phyloP scores from a whole-genome alignment of 2,329 filamentous ascomycete genomes.

The Penicillium sp. region DNA sequence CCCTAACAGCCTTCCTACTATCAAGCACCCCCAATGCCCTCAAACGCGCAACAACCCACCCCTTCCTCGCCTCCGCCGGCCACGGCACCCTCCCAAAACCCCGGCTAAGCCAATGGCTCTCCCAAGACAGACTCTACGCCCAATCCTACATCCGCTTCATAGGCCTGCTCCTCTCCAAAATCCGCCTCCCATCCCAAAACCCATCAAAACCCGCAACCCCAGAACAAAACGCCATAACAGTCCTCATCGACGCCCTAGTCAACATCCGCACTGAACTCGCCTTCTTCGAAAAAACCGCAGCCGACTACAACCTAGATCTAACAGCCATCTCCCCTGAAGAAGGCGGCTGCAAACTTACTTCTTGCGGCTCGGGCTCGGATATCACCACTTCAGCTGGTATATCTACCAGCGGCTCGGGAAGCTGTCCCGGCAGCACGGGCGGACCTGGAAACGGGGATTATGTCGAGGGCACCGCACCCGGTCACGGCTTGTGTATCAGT shows the following conservation, averaged over 20 bases:
- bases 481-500: slow-evolving; percentile 15
- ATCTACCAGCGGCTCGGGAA: slow-evolving; percentile 17
- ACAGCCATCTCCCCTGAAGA: slow-evolving; percentile 34
- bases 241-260: slow-evolving; percentile 62
- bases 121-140: slow-evolving; percentile 69
- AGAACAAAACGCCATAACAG: slow-evolving; percentile 58
- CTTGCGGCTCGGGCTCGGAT: slow-evolving; percentile 3
- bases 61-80: slow-evolving; percentile 65
- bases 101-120: slow-evolving; percentile 64
- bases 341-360: slow-evolving; percentile 34
- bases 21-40: slow-evolving; percentile 49
- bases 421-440: slow-evolving; percentile 25
- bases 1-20: slow-evolving; percentile 60
- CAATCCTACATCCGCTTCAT: slow-evolving; percentile 68
- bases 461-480: neutral
- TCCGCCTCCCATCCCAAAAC: slow-evolving; percentile 51
- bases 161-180: slow-evolving; percentile 61
- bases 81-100: slow-evolving; percentile 58
- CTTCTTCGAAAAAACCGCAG: slow-evolving; percentile 65
- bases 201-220: slow-evolving; percentile 23
- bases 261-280: slow-evolving; percentile 66
- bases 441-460: slow-evolving; percentile 23
- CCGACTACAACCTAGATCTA: slow-evolving; percentile 58
- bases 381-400: slow-evolving; percentile 18
- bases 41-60: slow-evolving; percentile 60